Conservation (phyloP, 73 alveolate species). For the Paramecium sonneborni region DNA sequence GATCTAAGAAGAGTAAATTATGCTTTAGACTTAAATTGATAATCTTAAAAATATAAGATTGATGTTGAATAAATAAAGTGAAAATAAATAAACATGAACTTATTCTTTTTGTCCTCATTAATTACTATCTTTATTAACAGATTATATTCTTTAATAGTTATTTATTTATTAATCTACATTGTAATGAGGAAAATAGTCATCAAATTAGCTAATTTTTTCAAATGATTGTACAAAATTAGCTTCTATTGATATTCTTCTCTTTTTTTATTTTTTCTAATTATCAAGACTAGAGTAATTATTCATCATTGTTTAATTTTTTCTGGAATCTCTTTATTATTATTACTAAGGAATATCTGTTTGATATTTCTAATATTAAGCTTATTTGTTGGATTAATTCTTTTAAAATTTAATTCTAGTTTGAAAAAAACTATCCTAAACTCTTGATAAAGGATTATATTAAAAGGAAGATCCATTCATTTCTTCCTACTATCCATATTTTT, state of each 20-base stretch:
- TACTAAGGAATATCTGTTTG: not conserved
- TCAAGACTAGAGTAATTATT: not conserved
- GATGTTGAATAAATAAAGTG: not conserved
- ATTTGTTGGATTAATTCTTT: not conserved
- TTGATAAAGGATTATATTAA: not conserved
- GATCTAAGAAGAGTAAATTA: not conserved
- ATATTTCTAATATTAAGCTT: not conserved
- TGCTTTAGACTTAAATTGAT: not conserved
- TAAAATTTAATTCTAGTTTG: not conserved
- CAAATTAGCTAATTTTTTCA: not conserved
- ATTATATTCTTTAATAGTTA: not conserved
- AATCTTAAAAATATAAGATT: not conserved
- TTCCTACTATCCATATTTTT: not conserved
- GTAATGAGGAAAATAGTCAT: slow-evolving; percentile 34
- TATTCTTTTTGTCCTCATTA: not conserved
- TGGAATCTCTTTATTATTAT: not conserved
- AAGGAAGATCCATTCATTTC: not conserved
- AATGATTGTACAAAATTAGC: not conserved
- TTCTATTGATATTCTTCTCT: not conserved
- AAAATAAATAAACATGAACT: not conserved
- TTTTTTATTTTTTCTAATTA: not conserved
- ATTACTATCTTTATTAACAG: not conserved
- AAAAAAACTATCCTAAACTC: not conserved
- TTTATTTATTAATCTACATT: not conserved
- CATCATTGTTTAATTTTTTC: not conserved